phyloP scores from a whole-genome alignment of 2,329 filamentous ascomycete species.

The Phaeosphaeriaceae sp. region DNA sequence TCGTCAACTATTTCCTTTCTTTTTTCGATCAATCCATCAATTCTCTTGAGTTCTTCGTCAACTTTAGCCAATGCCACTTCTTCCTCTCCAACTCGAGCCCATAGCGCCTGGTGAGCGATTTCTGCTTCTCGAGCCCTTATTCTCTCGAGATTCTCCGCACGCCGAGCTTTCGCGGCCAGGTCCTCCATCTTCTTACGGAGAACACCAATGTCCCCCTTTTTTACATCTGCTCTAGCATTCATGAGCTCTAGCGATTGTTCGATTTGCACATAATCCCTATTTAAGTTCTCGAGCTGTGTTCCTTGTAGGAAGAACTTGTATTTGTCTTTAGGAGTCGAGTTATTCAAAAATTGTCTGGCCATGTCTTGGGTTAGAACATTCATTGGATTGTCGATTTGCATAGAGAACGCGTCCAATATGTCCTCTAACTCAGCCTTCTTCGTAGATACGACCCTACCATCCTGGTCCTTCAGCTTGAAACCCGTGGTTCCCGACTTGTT shows the following conservation, averaged over 20 bases:
- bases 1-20: slow-evolving; percentile 54
- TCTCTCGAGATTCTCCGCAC: slow-evolving; percentile 69
- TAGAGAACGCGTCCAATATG: slow-evolving; percentile 88
- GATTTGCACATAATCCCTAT: slow-evolving; percentile 87
- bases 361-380: slow-evolving; percentile 96
- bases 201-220: slow-evolving; percentile 66
- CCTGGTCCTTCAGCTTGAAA: slow-evolving; percentile 83
- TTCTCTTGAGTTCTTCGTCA: slow-evolving; percentile 34
- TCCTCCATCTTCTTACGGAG: slow-evolving; percentile 66
- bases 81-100: slow-evolving; percentile 82
- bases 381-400: slow-evolving; percentile 96
- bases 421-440: slow-evolving; percentile 90
- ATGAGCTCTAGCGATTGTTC: slow-evolving; percentile 79
- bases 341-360: slow-evolving; percentile 89
- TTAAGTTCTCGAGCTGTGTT: slow-evolving; percentile 89
- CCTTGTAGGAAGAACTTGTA: slow-evolving; percentile 97
- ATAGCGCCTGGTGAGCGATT: slow-evolving; percentile 74
- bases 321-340: slow-evolving; percentile 80
- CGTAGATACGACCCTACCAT: slow-evolving; percentile 74
- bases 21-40: slow-evolving; percentile 57
- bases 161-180: slow-evolving; percentile 68
- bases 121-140: slow-evolving; percentile 67
- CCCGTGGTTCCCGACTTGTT: slow-evolving; percentile 74
- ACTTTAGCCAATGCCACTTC: slow-evolving; percentile 58
- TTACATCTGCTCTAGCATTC: slow-evolving; percentile 66